Conservation (phyloP, 2,329 filamentous ascomycete species). For the Aspergillaceae sp. region DNA sequence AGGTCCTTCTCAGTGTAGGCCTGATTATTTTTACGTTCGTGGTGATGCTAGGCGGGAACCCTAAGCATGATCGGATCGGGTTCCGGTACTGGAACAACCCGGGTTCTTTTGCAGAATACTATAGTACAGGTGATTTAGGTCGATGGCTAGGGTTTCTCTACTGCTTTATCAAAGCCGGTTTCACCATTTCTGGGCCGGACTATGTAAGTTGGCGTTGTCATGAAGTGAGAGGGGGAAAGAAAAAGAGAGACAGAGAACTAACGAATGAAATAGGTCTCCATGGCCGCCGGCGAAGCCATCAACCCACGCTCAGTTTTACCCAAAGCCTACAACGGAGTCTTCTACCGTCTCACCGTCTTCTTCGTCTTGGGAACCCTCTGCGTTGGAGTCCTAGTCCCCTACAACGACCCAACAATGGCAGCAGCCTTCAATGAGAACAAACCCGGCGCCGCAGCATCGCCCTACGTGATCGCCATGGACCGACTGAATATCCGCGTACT, state of each 20-base stretch:
- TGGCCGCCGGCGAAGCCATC: constrained; percentile 60
- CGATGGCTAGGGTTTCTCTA: constrained; percentile 66
- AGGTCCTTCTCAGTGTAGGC: constrained; percentile 62
- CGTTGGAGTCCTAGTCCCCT: constrained; percentile 64
- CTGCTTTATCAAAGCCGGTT: constrained; percentile 62
- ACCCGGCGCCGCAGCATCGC: constrained; percentile 61
- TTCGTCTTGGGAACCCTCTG: constrained; percentile 66
- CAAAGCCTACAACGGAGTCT: constrained; percentile 67
- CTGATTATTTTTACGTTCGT: constrained; percentile 72
- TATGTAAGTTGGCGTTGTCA: constrained; percentile 34
- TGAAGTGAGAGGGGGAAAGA: too few species aligned
- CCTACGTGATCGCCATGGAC: constrained; percentile 62
- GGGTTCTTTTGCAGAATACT: constrained; percentile 61
- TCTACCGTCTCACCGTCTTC: constrained; percentile 67
- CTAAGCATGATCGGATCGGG: constrained; percentile 60
- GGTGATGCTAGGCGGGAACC: constrained; percentile 75
- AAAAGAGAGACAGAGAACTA: neutral
- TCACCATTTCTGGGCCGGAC: constrained; percentile 60
- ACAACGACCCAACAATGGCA: constrained; percentile 54
- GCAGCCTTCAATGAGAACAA: constrained; percentile 51
- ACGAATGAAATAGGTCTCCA: constrained; percentile 32
- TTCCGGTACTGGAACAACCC: constrained; percentile 61
- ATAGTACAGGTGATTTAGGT: constrained; percentile 58
- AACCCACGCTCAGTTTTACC: constrained; percentile 63
- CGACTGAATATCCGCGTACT: constrained; percentile 54